phyloP scores from a whole-genome alignment of 768 basidiomycete genomes.

The Mycena crocata region DNA sequence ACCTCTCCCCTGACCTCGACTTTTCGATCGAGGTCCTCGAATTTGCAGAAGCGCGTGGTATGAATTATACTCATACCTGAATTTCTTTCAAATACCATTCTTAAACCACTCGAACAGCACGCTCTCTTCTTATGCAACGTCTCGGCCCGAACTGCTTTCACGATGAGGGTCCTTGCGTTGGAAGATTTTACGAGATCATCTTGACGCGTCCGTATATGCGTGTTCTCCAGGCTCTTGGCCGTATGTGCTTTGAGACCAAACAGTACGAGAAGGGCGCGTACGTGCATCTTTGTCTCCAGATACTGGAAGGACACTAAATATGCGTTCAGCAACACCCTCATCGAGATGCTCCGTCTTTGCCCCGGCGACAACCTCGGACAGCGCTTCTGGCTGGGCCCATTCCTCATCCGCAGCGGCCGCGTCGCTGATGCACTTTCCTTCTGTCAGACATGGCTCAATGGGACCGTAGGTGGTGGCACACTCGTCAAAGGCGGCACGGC shows the following conservation, averaged over 20 bases:
- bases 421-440: slow-evolving; percentile 30
- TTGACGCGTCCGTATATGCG: slow-evolving; percentile 24
- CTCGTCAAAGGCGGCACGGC: slow-evolving; percentile 23
- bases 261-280: slow-evolving; percentile 12
- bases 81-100: neutral
- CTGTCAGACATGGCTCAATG: slow-evolving; percentile 15
- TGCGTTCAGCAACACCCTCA: slow-evolving; percentile 3
- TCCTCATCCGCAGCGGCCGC: slow-evolving; percentile 27
- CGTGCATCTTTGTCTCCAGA: neutral
- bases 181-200: slow-evolving; percentile 44
- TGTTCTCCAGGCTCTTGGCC: slow-evolving; percentile 17
- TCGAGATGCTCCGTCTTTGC: slow-evolving; percentile 25
- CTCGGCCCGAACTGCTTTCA: slow-evolving; percentile 52
- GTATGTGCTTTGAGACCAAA: slow-evolving; percentile 11
- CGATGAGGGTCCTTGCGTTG: slow-evolving; percentile 48
- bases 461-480: no score
- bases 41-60: slow-evolving; percentile 39
- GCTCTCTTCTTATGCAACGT: slow-evolving; percentile 38
- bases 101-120: slow-evolving; percentile 38
- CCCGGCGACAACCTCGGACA: slow-evolving; percentile 17
- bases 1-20: slow-evolving; percentile 43
- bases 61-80: neutral
- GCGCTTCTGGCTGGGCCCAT: slow-evolving; percentile 13
- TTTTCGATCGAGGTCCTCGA: slow-evolving; percentile 43
- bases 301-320: neutral